These are phyloP conservation scores for Tetrapisispora phaffii DNA, from an alignment of 805 yeast species.

Conservation along the genomic window DNA sequence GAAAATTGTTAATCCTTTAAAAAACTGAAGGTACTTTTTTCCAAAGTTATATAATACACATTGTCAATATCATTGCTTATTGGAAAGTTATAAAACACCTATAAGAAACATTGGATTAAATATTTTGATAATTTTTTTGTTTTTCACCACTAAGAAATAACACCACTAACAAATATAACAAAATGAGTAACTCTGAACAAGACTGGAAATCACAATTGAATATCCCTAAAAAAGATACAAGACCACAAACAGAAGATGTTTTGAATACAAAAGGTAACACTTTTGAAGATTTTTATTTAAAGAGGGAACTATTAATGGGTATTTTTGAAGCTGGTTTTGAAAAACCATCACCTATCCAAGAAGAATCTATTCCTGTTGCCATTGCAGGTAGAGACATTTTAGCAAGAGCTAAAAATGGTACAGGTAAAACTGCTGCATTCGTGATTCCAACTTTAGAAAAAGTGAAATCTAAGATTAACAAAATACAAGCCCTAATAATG, in stretches of 20 bases:
- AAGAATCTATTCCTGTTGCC: conserved; percentile 93
- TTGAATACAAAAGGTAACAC: conserved; percentile 79
- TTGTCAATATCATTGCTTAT: no score
- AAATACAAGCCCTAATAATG: conserved; percentile 84
- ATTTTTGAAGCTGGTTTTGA: conserved; percentile 98
- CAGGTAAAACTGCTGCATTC: conserved; percentile 97
- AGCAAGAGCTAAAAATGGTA: conserved; percentile 97
- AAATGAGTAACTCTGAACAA: conserved; percentile 6
- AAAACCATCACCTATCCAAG: conserved; percentile 96
- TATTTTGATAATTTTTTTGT: no score
- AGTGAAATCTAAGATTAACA: conserved; percentile 70
- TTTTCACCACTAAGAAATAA: no score
- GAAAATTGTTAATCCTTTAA: no score
- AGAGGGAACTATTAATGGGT: conserved; percentile 93
- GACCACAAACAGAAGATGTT: conserved; percentile 97
- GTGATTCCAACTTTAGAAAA: conserved; percentile 87
- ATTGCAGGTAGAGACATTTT: conserved; percentile 89
- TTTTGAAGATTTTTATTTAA: conserved; percentile 85
- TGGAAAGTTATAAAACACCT: no score
- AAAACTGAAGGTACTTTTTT: no score
- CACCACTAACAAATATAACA: neutral
- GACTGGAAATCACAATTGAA: conserved; percentile 71
- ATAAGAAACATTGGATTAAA: no score
- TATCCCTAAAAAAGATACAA: conserved; percentile 74
- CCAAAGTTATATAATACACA: no score